Conservation (phyloP, 768 basidiomycete species). For the Podaxis carcinomalis region DNA sequence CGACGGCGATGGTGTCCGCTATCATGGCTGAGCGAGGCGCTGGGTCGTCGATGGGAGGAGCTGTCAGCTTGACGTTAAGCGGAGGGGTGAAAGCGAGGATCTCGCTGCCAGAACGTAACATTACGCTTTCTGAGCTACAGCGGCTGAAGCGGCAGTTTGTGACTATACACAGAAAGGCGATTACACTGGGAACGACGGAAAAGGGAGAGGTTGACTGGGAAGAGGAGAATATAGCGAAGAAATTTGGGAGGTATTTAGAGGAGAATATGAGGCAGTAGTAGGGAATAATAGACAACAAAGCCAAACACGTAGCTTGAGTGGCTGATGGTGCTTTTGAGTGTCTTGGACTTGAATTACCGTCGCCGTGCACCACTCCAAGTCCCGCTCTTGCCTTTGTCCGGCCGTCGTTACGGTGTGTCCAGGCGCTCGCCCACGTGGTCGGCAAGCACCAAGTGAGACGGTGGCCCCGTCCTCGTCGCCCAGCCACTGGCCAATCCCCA, state of each 20-base stretch:
- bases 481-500: neutral
- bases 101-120: conserved; percentile 59
- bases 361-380: neutral
- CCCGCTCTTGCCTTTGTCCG: neutral
- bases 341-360: no score
- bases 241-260: conserved; percentile 70
- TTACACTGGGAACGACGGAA: conserved; percentile 77
- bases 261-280: conserved; percentile 52
- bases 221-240: conserved; percentile 63
- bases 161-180: conserved; percentile 82
- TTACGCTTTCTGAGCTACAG: conserved; percentile 87
- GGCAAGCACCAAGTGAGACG: conserved; percentile 5
- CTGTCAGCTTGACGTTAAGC: conserved; percentile 42
- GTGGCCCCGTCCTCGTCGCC: neutral
- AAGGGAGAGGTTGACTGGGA: conserved; percentile 75
- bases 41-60: conserved; percentile 49
- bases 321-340: neutral
- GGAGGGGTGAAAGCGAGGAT: conserved; percentile 41
- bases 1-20: conserved; percentile 63
- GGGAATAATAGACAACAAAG: neutral
- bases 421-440: conserved; percentile 2
- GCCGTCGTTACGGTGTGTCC: neutral
- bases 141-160: conserved; percentile 91
- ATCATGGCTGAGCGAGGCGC: conserved; percentile 63
- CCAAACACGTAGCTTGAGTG: conserved; percentile 5